Base-by-base conservation (phyloP, 768 basidiomycete species). In the Mycena alexandri region DNA sequence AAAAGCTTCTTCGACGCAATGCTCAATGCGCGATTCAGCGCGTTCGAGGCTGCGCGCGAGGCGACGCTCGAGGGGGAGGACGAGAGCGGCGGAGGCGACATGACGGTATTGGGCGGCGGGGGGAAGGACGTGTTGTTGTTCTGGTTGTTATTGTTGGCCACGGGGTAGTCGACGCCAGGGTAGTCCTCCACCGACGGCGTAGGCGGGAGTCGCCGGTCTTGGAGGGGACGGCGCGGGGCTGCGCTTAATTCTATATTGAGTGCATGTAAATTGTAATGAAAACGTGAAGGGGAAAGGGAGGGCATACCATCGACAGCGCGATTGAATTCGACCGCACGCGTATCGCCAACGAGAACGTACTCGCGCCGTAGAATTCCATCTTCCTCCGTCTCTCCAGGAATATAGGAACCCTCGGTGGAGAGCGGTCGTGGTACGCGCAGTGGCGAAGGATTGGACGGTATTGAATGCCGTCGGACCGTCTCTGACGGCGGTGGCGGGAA, bases 261-360 rank as follows among this genome's bases (percentile, higher is more conserved):
- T 58, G n/a, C 67, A 65, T 12, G 34, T 19, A 25, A 41, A 21
- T 34, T 5, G 17, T 65, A 56, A 50, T 43, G 53, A 55, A 17
- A 13, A 36, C 46, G 24, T 10, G 16, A 54, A 43, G 25, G 46
- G 21, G 14, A 44, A 57, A n/a, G n/a, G 22, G 36, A 17, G 59
- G 42, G 77, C 89, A 72, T 67, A 93, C 96, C 96, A 81, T 99
- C 97, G 2, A 97, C 92, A 3, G 95, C 88, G 17, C 89, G 89
- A 76, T 94, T 95, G 76, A 98, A 94, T 76, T 99, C 96, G 3
- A 98, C 93, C 2, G 93, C 93, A 55, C 91, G 86, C 60, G 87
- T 89, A 77, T 99, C 95, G 47, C 92, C 96, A 1, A 99, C 93
- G 1, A 99, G 87, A 0, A 99, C 97, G 72, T 99, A 99, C 74